Base-by-base conservation (phyloP, 139 green algal species). In the Chlamydomonas eustigma region DNA sequence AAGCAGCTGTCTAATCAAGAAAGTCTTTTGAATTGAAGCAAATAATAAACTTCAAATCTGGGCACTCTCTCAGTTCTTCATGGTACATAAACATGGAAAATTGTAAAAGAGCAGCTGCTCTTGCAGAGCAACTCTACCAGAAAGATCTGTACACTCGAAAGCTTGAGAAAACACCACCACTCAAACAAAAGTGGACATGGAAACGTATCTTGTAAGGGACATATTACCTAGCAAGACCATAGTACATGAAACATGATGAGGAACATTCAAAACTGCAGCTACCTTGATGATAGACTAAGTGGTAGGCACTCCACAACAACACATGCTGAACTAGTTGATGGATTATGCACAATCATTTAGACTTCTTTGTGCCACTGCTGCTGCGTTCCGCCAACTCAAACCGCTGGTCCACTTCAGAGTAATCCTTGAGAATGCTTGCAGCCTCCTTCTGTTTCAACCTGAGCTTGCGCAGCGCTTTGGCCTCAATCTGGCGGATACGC, bases 401-500 rank as follows among this genome's bases (percentile, higher is more conserved):
- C 4, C 35, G 25, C 34, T 6, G 24, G 25, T 22, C 25, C 18
- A 25, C 8, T 3, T n/a, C 37, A 3, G 68, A 75, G 68, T 75
- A 75, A 24, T 75, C 68, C 25, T 63, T 32, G 37, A 75, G 38
- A 25, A 63, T 63, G 25, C 37, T 31, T 4, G 32, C 38, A 4
- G 28, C 6, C 32, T 64, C 36, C 22, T 12, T 34, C 36, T 63
- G 32, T 38, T 63, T 75, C 8, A 6, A 28, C 71, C 58, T 76
- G 58, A 99, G 87, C 86, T 96, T 96, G 28, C 85, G 80, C 50
- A 99, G 73, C 24, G 93, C 94, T 79, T 96, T 97, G 30, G 87
- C 86, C 83, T 99, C 95, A 64, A 99, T 94, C 89, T 99, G 95
- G n/a, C 95, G 88, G 37, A 99, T 95, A 58, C 95, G 90, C 91